Evolutionary conservation across 1,284 basidiomycete genomes (phyloP), one percentile per base, ranked within the genome.

Genomic region (Mycena sp.): DNA sequence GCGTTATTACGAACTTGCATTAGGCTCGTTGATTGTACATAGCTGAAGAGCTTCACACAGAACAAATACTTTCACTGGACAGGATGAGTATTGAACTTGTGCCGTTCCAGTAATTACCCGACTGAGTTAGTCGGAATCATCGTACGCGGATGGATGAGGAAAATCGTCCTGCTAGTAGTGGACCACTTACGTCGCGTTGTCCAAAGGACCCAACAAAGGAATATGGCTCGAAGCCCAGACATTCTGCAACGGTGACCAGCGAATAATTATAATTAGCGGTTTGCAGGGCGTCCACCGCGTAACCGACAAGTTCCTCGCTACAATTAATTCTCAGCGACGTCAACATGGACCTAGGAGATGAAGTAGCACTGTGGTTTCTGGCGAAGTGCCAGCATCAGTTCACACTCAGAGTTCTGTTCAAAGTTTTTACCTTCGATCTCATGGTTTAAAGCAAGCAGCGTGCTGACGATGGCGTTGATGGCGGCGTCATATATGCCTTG

Each of bases 1-100:
- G 55, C 55, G 45, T 57, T 57, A 57, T 57, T 57, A 57, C 55
- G 45, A 56, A n/a, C 43, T 55, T 55, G 53, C 53, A 55, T 55
- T 46, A 56, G 32, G 54, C 43, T 56, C 54, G 54, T 46, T 56
- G 43, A 56, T 56, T 56, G 54, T 56, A 56, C 54, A 32, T 56
- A 46, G 54, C 54, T 46, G 54, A 56, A 56, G 44, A 46, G 54
- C 44, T 46, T 56, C 54, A 46, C 54, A 46, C 43, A 23, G 52
- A 53, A 53, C 51, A 29, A 53, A 53, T 43, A 54, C 41, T 25
- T 44, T 54, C 28, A 35, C 52, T 54, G 52, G 41, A 44, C 41
- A 44, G 29, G 21, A 44, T 54, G 52, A 44, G 44, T 46, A 11
- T 46, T 46, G 26, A 19, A 25, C 6, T 6, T 17, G 28, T 30